Conservation (phyloP, 2,329 filamentous ascomycete genomes). For the Aspergillus sclerotialis region DNA sequence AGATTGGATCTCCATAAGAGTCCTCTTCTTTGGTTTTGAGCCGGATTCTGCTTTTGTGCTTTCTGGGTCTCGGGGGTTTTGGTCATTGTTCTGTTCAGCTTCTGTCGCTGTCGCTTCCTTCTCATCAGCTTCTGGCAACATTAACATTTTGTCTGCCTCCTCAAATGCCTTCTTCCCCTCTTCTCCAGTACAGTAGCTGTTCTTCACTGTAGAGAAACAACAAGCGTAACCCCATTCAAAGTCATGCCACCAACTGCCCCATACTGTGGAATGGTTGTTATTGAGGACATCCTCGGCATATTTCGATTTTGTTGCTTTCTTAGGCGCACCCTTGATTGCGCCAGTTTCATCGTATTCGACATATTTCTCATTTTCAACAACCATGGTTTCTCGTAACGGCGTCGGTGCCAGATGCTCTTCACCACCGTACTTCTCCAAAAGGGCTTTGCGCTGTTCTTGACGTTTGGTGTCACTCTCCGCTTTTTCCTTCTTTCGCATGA, state of each 20-base stretch:
- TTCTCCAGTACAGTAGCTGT: constrained; percentile 94
- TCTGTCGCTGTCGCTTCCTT: constrained; percentile 4
- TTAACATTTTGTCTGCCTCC: constrained; percentile 59
- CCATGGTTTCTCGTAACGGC: constrained; percentile 57
- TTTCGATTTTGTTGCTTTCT: constrained; percentile 73
- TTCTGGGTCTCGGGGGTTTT: constrained; percentile 19
- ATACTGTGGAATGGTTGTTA: constrained; percentile 89
- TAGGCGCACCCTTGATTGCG: constrained; percentile 77
- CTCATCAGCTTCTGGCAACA: constrained; percentile 29
- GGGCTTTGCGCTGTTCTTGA: constrained; percentile 58
- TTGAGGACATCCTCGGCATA: constrained; percentile 81
- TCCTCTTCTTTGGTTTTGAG: constrained; percentile 58
- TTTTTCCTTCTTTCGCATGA: constrained; percentile 70
- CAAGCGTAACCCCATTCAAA: constrained; percentile 96
- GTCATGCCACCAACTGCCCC: constrained; percentile 95
- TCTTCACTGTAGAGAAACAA: constrained; percentile 88
- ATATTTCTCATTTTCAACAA: constrained; percentile 77
- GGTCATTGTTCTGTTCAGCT: constrained; percentile 12
- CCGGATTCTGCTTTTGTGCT: constrained; percentile 26
- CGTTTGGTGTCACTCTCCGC: constrained; percentile 66
- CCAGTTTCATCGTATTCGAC: constrained; percentile 93
- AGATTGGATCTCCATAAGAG: constrained; percentile 68
- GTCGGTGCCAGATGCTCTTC: constrained; percentile 56
- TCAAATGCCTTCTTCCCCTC: constrained; percentile 77
- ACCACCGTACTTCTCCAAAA: constrained; percentile 77